These are phyloP conservation scores for Solanum acaule DNA, from an alignment of 257 asterid genomes.

Conservation along the genomic window DNA sequence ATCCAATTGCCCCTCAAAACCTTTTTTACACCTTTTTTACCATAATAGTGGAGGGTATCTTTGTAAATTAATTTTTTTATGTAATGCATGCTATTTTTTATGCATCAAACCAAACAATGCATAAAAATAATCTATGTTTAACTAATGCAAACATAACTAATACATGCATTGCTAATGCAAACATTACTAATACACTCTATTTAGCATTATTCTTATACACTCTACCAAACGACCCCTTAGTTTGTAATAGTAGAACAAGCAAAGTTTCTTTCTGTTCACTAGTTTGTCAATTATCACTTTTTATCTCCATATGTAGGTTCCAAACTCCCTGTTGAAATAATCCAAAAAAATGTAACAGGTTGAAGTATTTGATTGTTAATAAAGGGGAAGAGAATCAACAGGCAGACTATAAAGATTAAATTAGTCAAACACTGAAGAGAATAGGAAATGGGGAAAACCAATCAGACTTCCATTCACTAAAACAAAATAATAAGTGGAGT, in stretches of 20 bases:
- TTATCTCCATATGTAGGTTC: background rate
- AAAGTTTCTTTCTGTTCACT: background rate
- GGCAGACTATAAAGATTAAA: background rate
- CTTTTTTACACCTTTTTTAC: no score
- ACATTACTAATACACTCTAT: no score
- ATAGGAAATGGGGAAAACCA: background rate
- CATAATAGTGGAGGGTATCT: no score
- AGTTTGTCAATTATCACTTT: background rate
- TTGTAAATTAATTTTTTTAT: no score
- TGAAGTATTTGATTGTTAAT: background rate
- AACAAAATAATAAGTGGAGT: constrained; percentile 31
- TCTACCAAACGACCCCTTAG: background rate
- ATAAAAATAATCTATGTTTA: no score
- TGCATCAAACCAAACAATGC: no score
- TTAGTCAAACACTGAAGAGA: background rate
- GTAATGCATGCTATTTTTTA: no score
- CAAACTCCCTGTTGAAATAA: background rate
- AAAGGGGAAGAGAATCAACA: background rate
- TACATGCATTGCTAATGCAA: no score
- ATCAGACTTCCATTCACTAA: constrained; percentile 40
- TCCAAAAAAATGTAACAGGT: background rate
- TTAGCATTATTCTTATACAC: no score
- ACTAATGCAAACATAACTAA: no score
- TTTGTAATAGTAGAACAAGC: background rate
- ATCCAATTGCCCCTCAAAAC: no score